Base-by-base conservation (phyloP, 805 yeast genomes). In the Dipodascus albidus region DNA sequence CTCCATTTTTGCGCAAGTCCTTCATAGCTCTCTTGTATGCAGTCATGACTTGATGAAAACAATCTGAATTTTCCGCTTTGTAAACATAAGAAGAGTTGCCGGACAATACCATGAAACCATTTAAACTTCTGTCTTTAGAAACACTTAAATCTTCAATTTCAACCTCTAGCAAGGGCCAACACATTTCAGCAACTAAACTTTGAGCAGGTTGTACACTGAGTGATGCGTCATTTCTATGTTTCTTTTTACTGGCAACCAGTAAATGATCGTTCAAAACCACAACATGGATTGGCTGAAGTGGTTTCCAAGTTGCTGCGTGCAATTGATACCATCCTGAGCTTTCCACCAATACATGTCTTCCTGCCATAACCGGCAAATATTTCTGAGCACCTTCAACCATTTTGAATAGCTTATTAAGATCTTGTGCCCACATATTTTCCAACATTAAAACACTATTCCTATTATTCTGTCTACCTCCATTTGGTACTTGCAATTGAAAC, bases 331-430 rank as follows among this genome's bases (percentile, higher is more conserved):
- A 90, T 50, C 89, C 77, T 1, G 85, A 84, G 64, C 88, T 81
- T 60, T 89, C 93, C 8, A 81, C 77, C 19, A 87, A 69, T 1
- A 89, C 78, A 66, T 88, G 96, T 50, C 96, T 76, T 2, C 90
- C 93, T 0, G 90, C 87, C 4, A 78, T 66, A 1, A 86, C 80
- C 20, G 88, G 85, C 41, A 89, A 73, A 55, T 77, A 79, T 62
- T 85, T 85, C 60, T 86, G 90, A 0, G 95, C 89, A n/a, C 96
- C 95, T 58, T 90, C 96, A 15, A 90, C 95, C 57, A 85, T 87
- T 59, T 81, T 81, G 66, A 83, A 88, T 51, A 89, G 69, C 6
- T 79, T 75, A 53, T 77, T 79, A 62, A 89, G 71, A 62, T 85
- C 88, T 47, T 74, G 73, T 15, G 82, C 85, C 96, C 96, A 88